A percentile compares a stretch with the other conserved stretches of the same genome.
phyloP scores from a whole-genome alignment of 148 eudicot species.

The Rhododendron kiyosumense region DNA sequence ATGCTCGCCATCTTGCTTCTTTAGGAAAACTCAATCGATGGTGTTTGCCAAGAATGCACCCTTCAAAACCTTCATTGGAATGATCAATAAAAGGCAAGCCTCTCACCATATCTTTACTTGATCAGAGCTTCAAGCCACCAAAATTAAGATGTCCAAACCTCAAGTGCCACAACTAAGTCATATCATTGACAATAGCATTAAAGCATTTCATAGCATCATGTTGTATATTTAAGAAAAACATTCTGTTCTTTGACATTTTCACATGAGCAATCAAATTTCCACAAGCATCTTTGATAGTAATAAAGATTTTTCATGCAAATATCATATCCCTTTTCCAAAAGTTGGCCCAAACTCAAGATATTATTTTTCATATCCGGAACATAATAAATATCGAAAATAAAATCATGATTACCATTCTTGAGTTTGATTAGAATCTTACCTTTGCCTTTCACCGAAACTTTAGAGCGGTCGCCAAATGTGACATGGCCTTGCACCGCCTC shows the following conservation, averaged over 20 bases:
- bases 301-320: not conserved
- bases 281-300: not conserved
- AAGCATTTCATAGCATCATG: not conserved
- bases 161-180: no score
- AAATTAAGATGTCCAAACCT: no score
- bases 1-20: not conserved
- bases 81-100: not conserved
- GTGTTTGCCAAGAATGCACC: not conserved
- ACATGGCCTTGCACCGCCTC: no score
- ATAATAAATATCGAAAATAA: no score
- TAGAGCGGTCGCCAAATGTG: no score
- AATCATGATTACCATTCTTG: no score
- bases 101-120: not conserved
- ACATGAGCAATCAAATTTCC: not conserved
- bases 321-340: not conserved
- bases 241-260: not conserved
- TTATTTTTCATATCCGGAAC: not conserved
- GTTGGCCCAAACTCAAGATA: not conserved
- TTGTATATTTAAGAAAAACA: not conserved
- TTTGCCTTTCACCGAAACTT: no score
- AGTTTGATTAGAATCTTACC: no score
- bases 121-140: no score
- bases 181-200: not conserved
- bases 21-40: not conserved
- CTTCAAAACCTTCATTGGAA: not conserved